Evolutionary conservation across 805 yeast genomes (phyloP), one percentile per base, ranked within the genome.

Genomic region (Wickerhamomyces bisporus): DNA sequence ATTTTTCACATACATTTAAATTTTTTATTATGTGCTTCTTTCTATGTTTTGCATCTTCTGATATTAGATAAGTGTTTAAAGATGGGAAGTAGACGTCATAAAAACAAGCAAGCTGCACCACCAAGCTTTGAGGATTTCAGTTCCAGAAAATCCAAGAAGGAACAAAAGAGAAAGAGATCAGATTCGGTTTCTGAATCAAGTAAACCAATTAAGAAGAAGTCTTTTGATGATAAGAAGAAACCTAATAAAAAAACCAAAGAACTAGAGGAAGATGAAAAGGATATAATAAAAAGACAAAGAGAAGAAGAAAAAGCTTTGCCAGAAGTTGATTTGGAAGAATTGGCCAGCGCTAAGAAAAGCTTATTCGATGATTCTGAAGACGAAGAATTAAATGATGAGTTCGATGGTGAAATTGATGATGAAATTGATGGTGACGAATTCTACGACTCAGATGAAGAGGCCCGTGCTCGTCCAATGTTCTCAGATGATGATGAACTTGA

Each of bases 31-130:
- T n/a, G n/a, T n/a, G n/a, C n/a, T 30, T 17, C 4, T 14, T 14
- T 19, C 15, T 15, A 26, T 20, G 12, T 33, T 14, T 6, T 14
- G 21, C 17, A 29, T 8, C 15, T 16, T 9, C 25, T 15, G 21
- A 20, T 21, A 20, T 13, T 12, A 36, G 14, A 10, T 6, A 4
- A 25, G 16, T 18, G 7, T n/a, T 20, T 34, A 11, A 24, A 12
- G 16, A 86, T 89, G 95, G 98, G 98, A 61, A 65, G 67, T 44
- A 83, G 96, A 76, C 81, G 86, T 70, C 86, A 86, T 42, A 87
- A 83, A 64, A 83, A 86, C 55, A 91, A 86, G 71, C 98, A 91
- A 67, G 93, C 87, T 32, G 85, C 75, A 42, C 98, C 98, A 50
- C 96, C 96, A 26, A 59, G 88, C 6, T 68, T 81, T 45, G 98